Percentiles rank a stretch among this genome's conserved stretches.
Conservation (phyloP, 441 rosid genomes). For the Pelargonium fulgidum region DNA sequence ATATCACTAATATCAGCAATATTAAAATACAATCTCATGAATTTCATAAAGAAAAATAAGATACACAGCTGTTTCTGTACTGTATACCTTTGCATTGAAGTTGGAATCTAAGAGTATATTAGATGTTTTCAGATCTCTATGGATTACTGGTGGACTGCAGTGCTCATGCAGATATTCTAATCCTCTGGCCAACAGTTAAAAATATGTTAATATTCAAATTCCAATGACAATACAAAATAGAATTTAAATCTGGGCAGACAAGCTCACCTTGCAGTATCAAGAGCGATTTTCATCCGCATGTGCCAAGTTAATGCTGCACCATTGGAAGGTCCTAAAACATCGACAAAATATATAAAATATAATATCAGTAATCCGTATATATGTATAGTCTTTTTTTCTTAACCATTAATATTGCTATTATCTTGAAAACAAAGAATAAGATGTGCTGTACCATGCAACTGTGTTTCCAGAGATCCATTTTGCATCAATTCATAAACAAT, state of each 20-base stretch:
- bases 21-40: slow-evolving; percentile 16
- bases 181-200: slow-evolving; percentile 42
- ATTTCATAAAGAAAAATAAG: slow-evolving; percentile 6
- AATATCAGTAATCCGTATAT: background rate
- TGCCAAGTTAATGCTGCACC: slow-evolving; percentile 69
- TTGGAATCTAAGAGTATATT: slow-evolving; percentile 73
- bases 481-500: slow-evolving; percentile 87
- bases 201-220: slow-evolving; percentile 5
- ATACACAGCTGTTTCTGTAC: no score
- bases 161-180: slow-evolving; percentile 90
- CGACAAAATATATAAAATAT: slow-evolving; percentile 13
- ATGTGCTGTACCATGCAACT: slow-evolving; percentile 61
- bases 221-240: background rate
- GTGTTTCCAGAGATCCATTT: slow-evolving; percentile 75
- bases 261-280: slow-evolving; percentile 68
- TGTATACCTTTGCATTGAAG: slow-evolving; percentile 76
- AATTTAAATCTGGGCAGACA: background rate
- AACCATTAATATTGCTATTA: no score
- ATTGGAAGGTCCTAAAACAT: slow-evolving; percentile 46
- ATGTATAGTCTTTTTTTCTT: background rate
- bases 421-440: background rate
- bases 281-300: slow-evolving; percentile 77
- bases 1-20: no score
- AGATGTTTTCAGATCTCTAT: slow-evolving; percentile 78
- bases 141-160: slow-evolving; percentile 72